These are phyloP conservation scores for Carex pumila DNA, from an alignment of 176 grass and related monocot species.

Conservation along the genomic window DNA sequence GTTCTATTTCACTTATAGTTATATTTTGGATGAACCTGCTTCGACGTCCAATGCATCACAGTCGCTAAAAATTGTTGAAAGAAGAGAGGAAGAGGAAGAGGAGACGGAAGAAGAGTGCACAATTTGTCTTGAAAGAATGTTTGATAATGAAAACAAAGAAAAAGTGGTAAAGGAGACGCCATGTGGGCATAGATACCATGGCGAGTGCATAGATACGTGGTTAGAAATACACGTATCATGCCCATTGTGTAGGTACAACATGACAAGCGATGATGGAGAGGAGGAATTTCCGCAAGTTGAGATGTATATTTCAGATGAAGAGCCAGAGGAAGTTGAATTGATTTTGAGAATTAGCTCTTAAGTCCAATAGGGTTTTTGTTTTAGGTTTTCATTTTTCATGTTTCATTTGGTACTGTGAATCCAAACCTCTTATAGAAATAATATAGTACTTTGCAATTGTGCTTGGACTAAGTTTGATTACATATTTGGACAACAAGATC, in stretches of 20 bases:
- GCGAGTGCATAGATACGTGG: conserved; percentile 32
- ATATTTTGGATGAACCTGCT: too few species aligned
- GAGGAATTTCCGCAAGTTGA: background rate
- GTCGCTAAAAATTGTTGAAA: conserved; percentile 9
- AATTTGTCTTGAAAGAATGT: conserved; percentile 30
- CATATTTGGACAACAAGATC: too few species aligned
- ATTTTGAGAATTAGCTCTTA: background rate
- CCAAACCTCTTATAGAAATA: too few species aligned
- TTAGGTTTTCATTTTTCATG: too few species aligned
- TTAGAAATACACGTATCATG: conserved; percentile 28
- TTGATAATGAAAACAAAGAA: background rate
- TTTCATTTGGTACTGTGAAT: too few species aligned
- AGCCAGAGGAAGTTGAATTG: background rate
- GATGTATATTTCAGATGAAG: background rate
- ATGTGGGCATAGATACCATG: conserved; percentile 37
- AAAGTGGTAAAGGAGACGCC: conserved; percentile 30
- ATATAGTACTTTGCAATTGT: too few species aligned
- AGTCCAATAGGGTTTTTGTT: too few species aligned
- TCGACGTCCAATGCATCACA: conserved; percentile 21
- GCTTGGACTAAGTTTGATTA: too few species aligned
- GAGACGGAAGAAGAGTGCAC: background rate
- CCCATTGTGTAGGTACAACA: conserved; percentile 31
- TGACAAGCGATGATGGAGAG: conserved; percentile 13
- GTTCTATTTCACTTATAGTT: too few species aligned
- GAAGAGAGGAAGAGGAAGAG: conserved; percentile 10